Base-by-base conservation (phyloP, 2,329 filamentous ascomycete genomes). In the Aspergillus fumigatiaffinis region DNA sequence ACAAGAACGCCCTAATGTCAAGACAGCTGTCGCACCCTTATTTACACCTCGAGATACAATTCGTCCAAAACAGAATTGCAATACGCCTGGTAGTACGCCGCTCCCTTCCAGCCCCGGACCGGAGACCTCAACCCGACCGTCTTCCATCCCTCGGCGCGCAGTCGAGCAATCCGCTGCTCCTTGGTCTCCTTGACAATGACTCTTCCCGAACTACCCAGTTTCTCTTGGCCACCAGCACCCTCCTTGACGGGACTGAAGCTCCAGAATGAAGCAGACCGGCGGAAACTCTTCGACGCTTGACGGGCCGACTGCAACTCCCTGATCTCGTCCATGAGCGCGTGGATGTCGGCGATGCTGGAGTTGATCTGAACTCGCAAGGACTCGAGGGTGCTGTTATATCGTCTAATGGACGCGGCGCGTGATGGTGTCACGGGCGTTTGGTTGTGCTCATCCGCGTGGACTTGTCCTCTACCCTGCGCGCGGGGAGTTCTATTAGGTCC, bases 201-300 rank as follows among this genome's bases (percentile, higher is more conserved):
- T 29, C 50, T 32, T 35, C 50, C 41, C 2, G 47, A 48, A 23
- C 12, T 10, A 4, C 55, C 53, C 1, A 46, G 17, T 3, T 58
- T 42, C 8, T 54, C 42, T 21, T 57, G 52, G 8, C 55, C 44
- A 17, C 62, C 55, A 4, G 55, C 35, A 17, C 61, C 56, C 2
- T 55, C 29, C 48, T 67, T 61, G 6, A 69, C 52, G 3, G 70
- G 68, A 21, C 63, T 68, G 46, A 77, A 77, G 21, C 66, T 75
- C 75, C 75, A 77, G 55, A 76, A 77, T 0, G 75, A 77, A 1
- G 64, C 65, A 5, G 70, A 66, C 2, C 71, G 73, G 5, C 63
- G 62, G 52, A 70, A 58, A 17, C 52, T 63, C 51, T 64, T 69
- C 2, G 66, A 66, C 29, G 60, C 52, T 55, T 65, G 53, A 28